Conservation (phyloP, 805 yeast genomes). For the Debaryomyces prosopidis region DNA sequence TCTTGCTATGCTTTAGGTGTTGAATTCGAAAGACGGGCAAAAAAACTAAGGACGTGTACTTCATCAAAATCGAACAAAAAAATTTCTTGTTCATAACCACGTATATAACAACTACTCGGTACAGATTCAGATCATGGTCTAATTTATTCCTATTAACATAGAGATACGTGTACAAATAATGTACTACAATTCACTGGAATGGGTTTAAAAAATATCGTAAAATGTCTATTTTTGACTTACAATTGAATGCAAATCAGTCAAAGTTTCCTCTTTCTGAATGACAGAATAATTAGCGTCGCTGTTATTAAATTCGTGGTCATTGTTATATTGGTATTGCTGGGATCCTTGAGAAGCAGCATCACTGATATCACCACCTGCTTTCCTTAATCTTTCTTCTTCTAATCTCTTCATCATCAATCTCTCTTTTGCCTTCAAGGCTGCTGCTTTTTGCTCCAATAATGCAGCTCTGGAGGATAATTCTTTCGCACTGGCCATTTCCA, state of each 20-base stretch:
- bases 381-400: conserved; percentile 23
- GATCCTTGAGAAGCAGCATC: background rate
- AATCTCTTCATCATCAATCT: conserved; percentile 47
- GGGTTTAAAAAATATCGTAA: too few relatives aligned
- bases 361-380: background rate
- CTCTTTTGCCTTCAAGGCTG: conserved; percentile 68
- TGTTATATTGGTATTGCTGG: conserved; percentile 1
- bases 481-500: conserved; percentile 75
- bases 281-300: conserved; percentile 14
- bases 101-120: too few relatives aligned
- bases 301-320: conserved; percentile 5
- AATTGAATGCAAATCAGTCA: conserved; percentile 50
- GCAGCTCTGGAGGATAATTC: conserved; percentile 76
- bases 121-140: too few relatives aligned
- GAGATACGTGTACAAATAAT: background rate
- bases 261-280: conserved; percentile 50
- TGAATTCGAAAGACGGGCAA: background rate
- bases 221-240: conserved; percentile 13
- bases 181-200: too few relatives aligned
- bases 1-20: background rate
- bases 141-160: background rate
- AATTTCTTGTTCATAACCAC: background rate
- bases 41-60: background rate
- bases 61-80: background rate
- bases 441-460: conserved; percentile 72